A percentile compares a stretch with the other conserved stretches of the same genome.
Conservation (phyloP, 1,139 yeast genomes). For the Sugiyamaella pinicola region DNA sequence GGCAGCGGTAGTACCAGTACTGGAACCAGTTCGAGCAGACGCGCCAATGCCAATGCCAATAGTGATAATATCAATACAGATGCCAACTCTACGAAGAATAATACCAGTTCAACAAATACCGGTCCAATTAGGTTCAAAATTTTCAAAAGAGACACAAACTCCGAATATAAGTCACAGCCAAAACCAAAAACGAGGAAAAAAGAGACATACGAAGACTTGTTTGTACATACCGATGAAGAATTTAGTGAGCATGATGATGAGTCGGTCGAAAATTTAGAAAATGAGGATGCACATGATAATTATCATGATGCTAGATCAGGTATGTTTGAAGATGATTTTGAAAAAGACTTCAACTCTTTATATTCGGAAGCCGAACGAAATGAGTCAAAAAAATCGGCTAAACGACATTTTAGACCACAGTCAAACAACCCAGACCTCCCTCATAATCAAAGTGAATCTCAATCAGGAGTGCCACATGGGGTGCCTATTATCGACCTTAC, state of each 20-base stretch:
- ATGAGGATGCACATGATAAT: neutral
- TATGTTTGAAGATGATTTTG: conserved; percentile 11
- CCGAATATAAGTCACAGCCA: neutral
- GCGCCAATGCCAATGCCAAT: neutral
- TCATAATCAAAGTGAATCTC: neutral
- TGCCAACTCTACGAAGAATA: neutral
- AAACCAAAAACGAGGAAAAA: neutral
- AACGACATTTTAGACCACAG: conserved; percentile 1
- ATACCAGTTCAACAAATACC: neutral
- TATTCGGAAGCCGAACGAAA: conserved; percentile 1
- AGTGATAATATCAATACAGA: neutral
- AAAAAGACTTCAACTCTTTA: conserved; percentile 7
- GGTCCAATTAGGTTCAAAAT: conserved; percentile 7
- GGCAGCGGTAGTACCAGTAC: neutral
- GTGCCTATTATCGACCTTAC: conserved; percentile 28
- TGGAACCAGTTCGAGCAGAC: neutral
- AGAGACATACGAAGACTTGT: conserved; percentile 2
- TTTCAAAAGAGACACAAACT: neutral
- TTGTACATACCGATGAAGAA: conserved; percentile 9
- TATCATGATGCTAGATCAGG: conserved; percentile 7
- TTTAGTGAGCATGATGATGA: neutral
- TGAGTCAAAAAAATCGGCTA: neutral
- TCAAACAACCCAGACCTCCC: conserved; percentile 2
- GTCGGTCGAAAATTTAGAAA: neutral
- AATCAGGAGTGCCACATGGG: conserved; percentile 14